These are phyloP conservation scores for Litsea cubeba DNA, from an alignment of 164 flowering plant genomes.

Conservation along the genomic window DNA sequence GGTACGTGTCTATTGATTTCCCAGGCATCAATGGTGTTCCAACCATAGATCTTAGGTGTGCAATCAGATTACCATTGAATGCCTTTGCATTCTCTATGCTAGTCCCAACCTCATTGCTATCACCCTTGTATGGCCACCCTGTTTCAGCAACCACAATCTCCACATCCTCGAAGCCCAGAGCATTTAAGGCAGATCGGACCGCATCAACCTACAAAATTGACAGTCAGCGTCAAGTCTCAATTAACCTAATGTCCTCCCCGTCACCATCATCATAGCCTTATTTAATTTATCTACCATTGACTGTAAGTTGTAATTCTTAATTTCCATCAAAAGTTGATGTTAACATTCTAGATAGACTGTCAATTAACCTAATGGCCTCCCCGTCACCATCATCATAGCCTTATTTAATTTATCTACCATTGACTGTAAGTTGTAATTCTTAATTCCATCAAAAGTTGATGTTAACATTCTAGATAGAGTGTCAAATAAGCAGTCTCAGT, in stretches of 20 bases:
- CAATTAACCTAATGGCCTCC: neutral
- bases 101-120: slow-evolving; percentile 64
- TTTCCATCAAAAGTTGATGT: too few species aligned
- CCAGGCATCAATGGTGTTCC: slow-evolving; percentile 99
- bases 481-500: too few species aligned
- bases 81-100: slow-evolving; percentile 85
- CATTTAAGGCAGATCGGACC: slow-evolving; percentile 59
- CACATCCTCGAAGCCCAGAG: slow-evolving; percentile 61
- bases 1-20: slow-evolving; percentile 76
- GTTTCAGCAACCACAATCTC: slow-evolving; percentile 96
- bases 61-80: slow-evolving; percentile 75
- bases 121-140: slow-evolving; percentile 94
- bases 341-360: too few species aligned
- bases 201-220: slow-evolving; percentile 67
- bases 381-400: neutral
- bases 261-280: neutral
- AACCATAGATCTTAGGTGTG: slow-evolving; percentile 71
- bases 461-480: too few species aligned
- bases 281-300: neutral
- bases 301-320: neutral
- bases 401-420: neutral
- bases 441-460: too few species aligned
- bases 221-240: neutral
- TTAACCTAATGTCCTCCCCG: neutral
- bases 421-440: neutral